Conservation (phyloP, 106 monocot genomes). For the Vanilla planifolia region DNA sequence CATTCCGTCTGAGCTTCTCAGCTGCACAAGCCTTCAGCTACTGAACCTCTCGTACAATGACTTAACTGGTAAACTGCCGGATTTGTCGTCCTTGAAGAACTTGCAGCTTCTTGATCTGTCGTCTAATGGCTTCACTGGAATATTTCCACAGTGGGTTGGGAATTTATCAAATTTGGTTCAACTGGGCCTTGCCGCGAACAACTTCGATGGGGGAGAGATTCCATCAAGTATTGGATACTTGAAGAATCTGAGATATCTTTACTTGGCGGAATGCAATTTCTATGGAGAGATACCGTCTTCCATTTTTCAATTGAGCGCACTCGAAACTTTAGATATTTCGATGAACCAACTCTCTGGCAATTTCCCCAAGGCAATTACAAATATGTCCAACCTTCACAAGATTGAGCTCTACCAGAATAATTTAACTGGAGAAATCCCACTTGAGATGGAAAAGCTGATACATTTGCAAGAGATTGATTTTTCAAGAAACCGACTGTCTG, state of each 20-base stretch:
- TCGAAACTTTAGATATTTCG: constrained; percentile 67
- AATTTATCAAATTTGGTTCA: constrained; percentile 23
- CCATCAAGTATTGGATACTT: constrained; percentile 48
- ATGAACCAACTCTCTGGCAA: constrained; percentile 53
- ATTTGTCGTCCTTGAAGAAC: constrained; percentile 46
- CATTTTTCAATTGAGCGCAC: constrained; percentile 33
- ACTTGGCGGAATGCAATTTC: constrained; percentile 48
- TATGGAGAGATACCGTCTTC: constrained; percentile 51
- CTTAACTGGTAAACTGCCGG: constrained; percentile 44
- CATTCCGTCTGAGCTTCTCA: constrained; percentile 39
- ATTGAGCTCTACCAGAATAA: constrained; percentile 77
- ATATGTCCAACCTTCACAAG: constrained; percentile 47
- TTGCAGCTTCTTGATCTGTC: constrained; percentile 59
- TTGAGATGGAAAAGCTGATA: constrained; percentile 43
- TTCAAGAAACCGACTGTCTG: constrained; percentile 53
- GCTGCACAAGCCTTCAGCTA: constrained; percentile 37
- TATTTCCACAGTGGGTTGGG: constrained; percentile 58
- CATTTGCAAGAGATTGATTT: constrained; percentile 55
- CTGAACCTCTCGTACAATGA: constrained; percentile 68
- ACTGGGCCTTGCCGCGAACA: constrained; percentile 45
- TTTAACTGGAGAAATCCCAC: constrained; percentile 52
- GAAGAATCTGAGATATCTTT: constrained; percentile 72
- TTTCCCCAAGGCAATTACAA: constrained; percentile 47
- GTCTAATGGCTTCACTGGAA: constrained; percentile 42
- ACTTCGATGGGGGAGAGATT: constrained; percentile 45